phyloP scores from a whole-genome alignment of 441 rosid genomes.

The Cnidoscolus chayamansa region DNA sequence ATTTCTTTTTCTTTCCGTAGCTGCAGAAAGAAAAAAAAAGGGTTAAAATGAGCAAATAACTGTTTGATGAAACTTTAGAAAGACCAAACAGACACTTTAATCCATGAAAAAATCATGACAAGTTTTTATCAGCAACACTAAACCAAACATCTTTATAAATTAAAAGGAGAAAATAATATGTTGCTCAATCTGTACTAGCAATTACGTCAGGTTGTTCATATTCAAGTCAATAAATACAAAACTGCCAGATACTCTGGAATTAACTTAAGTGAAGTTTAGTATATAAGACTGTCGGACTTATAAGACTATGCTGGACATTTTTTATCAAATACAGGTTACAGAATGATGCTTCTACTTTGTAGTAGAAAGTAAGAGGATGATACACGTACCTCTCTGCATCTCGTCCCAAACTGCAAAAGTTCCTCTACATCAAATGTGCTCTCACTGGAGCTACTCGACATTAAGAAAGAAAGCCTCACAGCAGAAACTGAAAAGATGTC shows the following conservation, averaged over 20 bases:
- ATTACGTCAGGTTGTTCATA: not conserved
- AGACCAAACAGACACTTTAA: not conserved
- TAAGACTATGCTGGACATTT: not conserved
- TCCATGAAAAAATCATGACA: not conserved
- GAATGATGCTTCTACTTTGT: not conserved
- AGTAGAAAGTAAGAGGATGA: not conserved
- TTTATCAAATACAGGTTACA: not conserved
- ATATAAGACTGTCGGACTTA: not conserved
- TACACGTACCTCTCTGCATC: slow-evolving; percentile 55
- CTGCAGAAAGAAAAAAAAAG: slow-evolving; percentile 35
- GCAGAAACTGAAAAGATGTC: not conserved
- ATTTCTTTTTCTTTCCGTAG: slow-evolving; percentile 64
- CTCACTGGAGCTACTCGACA: slow-evolving; percentile 53
- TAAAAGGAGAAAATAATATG: not conserved
- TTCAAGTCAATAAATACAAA: not conserved
- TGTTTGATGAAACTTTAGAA: not conserved
- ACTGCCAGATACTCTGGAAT: not conserved
- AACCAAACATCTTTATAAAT: not conserved
- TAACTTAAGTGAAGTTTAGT: not conserved
- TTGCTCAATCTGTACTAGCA: not conserved
- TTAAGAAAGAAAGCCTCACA: slow-evolving; percentile 13
- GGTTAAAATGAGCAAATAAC: not conserved
- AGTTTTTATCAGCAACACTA: not conserved
- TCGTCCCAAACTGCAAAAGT: slow-evolving; percentile 52
- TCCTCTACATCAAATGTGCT: slow-evolving; percentile 46